Evolutionary conservation across 768 basidiomycete genomes (phyloP).

Genomic region (Mrakia blollopis): DNA sequence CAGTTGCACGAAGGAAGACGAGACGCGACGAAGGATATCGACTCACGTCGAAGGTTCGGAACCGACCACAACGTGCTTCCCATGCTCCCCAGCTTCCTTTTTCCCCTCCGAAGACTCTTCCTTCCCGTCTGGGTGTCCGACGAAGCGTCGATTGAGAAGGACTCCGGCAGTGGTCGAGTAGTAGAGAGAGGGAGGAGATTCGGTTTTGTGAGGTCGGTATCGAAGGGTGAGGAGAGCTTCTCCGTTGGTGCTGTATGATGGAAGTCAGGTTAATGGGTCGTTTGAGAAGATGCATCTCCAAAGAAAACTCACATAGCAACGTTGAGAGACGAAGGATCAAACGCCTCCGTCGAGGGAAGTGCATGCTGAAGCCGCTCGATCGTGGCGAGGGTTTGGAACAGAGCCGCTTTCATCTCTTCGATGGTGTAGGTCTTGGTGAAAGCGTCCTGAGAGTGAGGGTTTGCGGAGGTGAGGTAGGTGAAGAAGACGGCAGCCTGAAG

Average conservation of each 20-base stretch:
- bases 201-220: not conserved
- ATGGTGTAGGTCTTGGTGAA: not conserved
- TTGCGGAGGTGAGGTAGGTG: slow-evolving; percentile 10
- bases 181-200: slow-evolving; percentile 11
- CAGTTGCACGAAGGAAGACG: not conserved
- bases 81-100: not conserved
- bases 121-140: slow-evolving; percentile 24
- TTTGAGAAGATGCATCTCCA: too few relatives aligned
- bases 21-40: not conserved
- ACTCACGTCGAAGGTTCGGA: slow-evolving; percentile 12
- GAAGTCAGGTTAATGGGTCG: not conserved
- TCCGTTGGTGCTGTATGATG: slow-evolving; percentile 6
- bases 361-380: slow-evolving; percentile 16
- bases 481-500: slow-evolving; percentile 20
- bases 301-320: slow-evolving; percentile 15
- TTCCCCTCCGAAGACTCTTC: not conserved
- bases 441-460: not conserved
- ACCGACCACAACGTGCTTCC: slow-evolving; percentile 20
- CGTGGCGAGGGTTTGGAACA: slow-evolving; percentile 1
- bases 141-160: slow-evolving; percentile 36
- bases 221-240: slow-evolving; percentile 1
- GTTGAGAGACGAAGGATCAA: slow-evolving; percentile 11
- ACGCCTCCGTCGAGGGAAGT: not conserved
- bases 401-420: not conserved
- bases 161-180: slow-evolving; percentile 17